Evolutionary conservation across 768 basidiomycete genomes (phyloP), one percentile per base, ranked within the genome.

Genomic region (Lactarius hengduanensis): DNA sequence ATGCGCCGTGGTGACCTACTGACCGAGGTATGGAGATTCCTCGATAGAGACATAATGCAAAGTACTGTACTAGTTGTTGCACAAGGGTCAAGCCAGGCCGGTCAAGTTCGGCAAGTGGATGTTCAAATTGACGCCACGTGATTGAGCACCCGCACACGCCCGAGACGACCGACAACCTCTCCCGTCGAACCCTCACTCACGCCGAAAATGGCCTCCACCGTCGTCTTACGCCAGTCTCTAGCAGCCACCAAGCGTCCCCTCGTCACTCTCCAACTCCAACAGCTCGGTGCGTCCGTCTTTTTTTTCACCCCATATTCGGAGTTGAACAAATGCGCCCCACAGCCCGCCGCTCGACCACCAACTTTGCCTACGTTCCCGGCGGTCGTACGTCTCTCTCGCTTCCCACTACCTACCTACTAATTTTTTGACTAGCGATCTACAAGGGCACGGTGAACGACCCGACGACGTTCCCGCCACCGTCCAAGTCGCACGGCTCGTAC

Each of bases 381-480:
- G 88, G 89, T 73, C 88, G 88, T 89, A 74, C 73, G 88, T 86
- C 30, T 26, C 47, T 9, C 20, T 28, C 20, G 32, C 28, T 28
- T 38, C 6, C 8, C 36, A 22, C 50, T 38, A 38, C 38, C 22
- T 41, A 66, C 53, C 59, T 18, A 5, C 18, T 43, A 32, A 28
- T 61, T 20, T 13, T 53, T 41, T 47, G 18, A 64, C 34, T 69
- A 93, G 94, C 95, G 66, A 84, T 97, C 73, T 85, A 90, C 79
- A 86, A 86, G 75, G 97, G 96, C 59, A 91, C 93, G 36, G 95
- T 94, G 67, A 98, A 99, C 78, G 97, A 99, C 76, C 91, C 96
- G 2, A 94, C 92, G 2, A 80, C 87, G 10, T 98, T 96, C 81
- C 96, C 96, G 26, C 76, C 87, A 5, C 85, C 94, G 5, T 89